Evolutionary conservation across 2,329 filamentous ascomycete species (phyloP), one percentile per base, ranked within the genome.

Genomic region (Lasiodiplodia sp.): DNA sequence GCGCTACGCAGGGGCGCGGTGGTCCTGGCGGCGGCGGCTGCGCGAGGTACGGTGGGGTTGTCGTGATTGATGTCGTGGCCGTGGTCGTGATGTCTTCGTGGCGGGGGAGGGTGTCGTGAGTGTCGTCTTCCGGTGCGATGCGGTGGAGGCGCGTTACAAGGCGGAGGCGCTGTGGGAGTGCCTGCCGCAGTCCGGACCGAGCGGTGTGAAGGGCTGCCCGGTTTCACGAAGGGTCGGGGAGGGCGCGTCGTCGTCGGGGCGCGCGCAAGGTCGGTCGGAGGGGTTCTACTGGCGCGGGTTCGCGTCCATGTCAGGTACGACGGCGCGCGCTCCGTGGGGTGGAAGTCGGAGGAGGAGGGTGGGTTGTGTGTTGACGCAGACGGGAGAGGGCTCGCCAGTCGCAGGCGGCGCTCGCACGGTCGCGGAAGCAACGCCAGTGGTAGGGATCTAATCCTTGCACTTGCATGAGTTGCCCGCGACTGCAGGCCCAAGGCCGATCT

Each of bases 1-100:
- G 55, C 60, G 60, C 60, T 64, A 52, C 60, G 60, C 60, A 62
- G 67, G 63, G 68, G 68, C 69, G 58, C 75, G 71, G 68, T 66
- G 57, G 57, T 62, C 57, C 57, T 62, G 57, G 57, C 57, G 57
- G 55, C 55, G 55, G 63, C 60, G 68, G 64, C 28, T 38, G 71
- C 71, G 38, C 51, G 40, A 44, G 31, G 23, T 56, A 34, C 31
- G 28, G 11, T 21, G 67, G 68, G 21, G 55, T 68, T 10, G 47
- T 38, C 44, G 31, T 34, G 31, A 34, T 34, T 14, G 66, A 51
- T 7, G 53, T 67, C 28, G 66, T 60, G 21, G 49, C 31, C 31
- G 31, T 34, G 31, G 31, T 34, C 10, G 69, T 65, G 31, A 55
- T 11, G 69, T 71, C 69, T 66, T 68, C n/a, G 53, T 53, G 60